Base-by-base conservation (phyloP, 192 early-diverging fungal species). In the Entomortierella parvispora region DNA sequence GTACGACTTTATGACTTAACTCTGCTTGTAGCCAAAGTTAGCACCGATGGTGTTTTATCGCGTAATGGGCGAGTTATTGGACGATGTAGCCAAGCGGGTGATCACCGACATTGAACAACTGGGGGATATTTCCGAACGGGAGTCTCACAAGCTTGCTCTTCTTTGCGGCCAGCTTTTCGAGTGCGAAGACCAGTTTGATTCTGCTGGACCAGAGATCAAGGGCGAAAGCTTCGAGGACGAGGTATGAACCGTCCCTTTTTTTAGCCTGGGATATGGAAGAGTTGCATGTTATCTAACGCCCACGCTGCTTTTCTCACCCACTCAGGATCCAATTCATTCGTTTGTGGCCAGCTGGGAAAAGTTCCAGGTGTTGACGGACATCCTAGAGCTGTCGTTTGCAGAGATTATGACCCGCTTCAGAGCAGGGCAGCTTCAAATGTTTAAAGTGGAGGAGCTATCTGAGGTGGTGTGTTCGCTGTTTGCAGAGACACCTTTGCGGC, bases 371-470 rank as follows among this genome's bases (percentile, higher is more conserved):
- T 7, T 87, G 15, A 81, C 82, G 11, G 83, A 85, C 45, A 83
- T 90, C 32, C 72, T 90, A 2, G 83, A 88, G 26, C 60, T 87
- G 56, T 82, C 80, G 18, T 82, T 88, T 57, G 72, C 70, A 2
- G 82, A 87, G 31, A 90, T 90, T 43, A 86, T 88, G 84, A 77
- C 77, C 7, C 67, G 80, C 18, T 87, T 84, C 58, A 71, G 83
- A 25, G 67, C 68, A 14, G 78, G 80, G 8, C 66, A 81, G 28
- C 56, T 90, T 10, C 57, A 68, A 23, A 76, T 79, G 70, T 90
- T 90, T 49, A 54, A 65, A 10, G 80, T 65, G 10, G 47, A 61
- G 2, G 87, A 90, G 51, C 65, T 90, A n/a, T 68, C 75, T 17
- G 57, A 71, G 11, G 63, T 90, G 2, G 22, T 90, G 1, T 83